A percentile compares a stretch with the other conserved stretches of the same genome.
phyloP scores from a whole-genome alignment of 257 asterid species.

The Catharanthus roseus region DNA sequence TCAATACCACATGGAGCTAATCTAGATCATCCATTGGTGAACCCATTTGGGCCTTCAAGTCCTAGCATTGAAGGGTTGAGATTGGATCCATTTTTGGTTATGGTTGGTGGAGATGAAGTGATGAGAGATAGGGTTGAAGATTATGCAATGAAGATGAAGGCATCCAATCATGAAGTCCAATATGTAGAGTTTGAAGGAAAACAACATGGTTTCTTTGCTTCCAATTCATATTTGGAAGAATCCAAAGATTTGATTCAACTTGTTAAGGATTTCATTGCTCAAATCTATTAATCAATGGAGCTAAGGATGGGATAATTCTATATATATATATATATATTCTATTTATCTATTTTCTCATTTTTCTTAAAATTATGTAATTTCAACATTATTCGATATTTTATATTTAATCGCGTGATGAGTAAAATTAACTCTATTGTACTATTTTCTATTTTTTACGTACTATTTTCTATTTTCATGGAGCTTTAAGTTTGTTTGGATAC shows the following conservation, averaged over 20 bases:
- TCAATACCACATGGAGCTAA: constrained; percentile 29
- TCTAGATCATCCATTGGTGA: constrained; percentile 23
- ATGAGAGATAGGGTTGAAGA: constrained; percentile 21
- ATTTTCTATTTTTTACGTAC: too few relatives aligned
- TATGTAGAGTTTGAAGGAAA: constrained; percentile 24
- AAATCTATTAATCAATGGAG: background rate
- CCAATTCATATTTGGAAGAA: constrained; percentile 7
- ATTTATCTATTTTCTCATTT: too few relatives aligned
- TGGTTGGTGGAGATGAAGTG: constrained; percentile 23
- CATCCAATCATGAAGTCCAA: constrained; percentile 4
- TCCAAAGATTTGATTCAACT: constrained; percentile 10
- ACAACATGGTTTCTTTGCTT: constrained; percentile 20
- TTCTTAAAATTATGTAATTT: too few relatives aligned
- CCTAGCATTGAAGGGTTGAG: constrained; percentile 15
- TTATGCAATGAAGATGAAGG: constrained; percentile 20
- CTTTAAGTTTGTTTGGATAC: too few relatives aligned
- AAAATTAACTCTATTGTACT: too few relatives aligned
- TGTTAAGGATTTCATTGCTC: constrained; percentile 6
- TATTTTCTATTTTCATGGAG: too few relatives aligned
- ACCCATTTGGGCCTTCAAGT: constrained; percentile 25
- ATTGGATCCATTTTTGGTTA: constrained; percentile 25
- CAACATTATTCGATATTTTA: too few relatives aligned
- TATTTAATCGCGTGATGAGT: too few relatives aligned
- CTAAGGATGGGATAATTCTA: too few relatives aligned
- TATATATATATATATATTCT: too few relatives aligned